These are phyloP conservation scores for Candida sanyaensis DNA, from an alignment of 1,139 yeast species.

Conservation along the genomic window DNA sequence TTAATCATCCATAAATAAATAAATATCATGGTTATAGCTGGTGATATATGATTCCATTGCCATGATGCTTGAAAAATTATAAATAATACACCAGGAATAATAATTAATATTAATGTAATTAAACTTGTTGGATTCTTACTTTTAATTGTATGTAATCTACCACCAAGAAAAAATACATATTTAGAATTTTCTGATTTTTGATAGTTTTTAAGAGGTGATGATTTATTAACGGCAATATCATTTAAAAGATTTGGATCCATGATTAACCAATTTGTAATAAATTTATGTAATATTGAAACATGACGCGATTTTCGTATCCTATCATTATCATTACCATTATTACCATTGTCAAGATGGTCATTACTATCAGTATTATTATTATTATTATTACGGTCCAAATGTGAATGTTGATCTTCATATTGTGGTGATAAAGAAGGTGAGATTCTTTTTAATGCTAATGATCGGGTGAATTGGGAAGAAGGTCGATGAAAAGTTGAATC, in stretches of 20 bases:
- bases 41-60: constrained; percentile 59
- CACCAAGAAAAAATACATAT: constrained; percentile 60
- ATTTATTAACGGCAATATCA: constrained; percentile 4
- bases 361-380: too few species aligned
- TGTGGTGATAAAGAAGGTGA: constrained; percentile 6
- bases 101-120: constrained; percentile 31
- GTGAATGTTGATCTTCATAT: constrained; percentile 1
- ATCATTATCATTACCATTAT: background rate
- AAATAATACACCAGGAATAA: constrained; percentile 53
- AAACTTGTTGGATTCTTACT: constrained; percentile 34
- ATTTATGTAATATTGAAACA: constrained; percentile 15
- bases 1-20: constrained; percentile 58
- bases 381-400: background rate
- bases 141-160: constrained; percentile 52
- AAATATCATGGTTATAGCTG: constrained; percentile 59
- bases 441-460: background rate
- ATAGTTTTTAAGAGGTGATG: constrained; percentile 28
- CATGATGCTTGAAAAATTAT: constrained; percentile 50
- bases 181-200: constrained; percentile 33
- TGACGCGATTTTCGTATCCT: constrained; percentile 5
- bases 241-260: constrained; percentile 35
- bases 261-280: constrained; percentile 45
- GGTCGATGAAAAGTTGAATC: constrained; percentile 2
- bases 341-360: background rate
- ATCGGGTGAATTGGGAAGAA: background rate